phyloP scores from a whole-genome alignment of 192 early-diverging fungal genomes.

The Phlyctochytrium planicorne region DNA sequence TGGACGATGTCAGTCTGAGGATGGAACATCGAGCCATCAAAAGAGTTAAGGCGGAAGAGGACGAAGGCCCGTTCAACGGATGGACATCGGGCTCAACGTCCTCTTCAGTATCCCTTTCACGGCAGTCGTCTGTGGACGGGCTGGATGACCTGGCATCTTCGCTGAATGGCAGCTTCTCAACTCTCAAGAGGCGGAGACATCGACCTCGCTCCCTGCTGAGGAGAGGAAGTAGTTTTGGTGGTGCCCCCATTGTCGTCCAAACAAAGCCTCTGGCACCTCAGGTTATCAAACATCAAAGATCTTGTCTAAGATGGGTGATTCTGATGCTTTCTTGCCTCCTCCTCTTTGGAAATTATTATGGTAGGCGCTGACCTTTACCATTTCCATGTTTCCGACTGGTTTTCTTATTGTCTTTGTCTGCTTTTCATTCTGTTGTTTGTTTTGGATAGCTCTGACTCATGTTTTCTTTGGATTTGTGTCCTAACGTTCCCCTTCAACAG shows the following conservation, averaged over 20 bases:
- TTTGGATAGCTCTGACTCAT: no score
- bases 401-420: no score
- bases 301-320: conserved; percentile 38
- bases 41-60: no score
- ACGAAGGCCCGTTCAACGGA: no score
- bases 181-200: conserved; percentile 1
- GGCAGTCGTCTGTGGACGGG: no score
- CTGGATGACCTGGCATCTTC: no score
- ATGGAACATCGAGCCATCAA: no score
- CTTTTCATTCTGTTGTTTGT: no score
- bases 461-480: conserved; percentile 7
- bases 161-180: no score
- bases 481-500: conserved; percentile 13
- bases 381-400: not conserved
- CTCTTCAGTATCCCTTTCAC: no score
- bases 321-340: conserved; percentile 43
- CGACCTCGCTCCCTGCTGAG: conserved; percentile 17
- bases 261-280: not conserved
- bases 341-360: conserved; percentile 51
- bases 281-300: not conserved
- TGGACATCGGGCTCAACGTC: no score
- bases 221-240: conserved; percentile 40
- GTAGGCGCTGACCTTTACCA: conserved; percentile 3
- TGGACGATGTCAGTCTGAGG: no score
- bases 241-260: conserved; percentile 35